Evolutionary conservation across 257 asterid genomes (phyloP).

Genomic region (Voacanga thouarsii): DNA sequence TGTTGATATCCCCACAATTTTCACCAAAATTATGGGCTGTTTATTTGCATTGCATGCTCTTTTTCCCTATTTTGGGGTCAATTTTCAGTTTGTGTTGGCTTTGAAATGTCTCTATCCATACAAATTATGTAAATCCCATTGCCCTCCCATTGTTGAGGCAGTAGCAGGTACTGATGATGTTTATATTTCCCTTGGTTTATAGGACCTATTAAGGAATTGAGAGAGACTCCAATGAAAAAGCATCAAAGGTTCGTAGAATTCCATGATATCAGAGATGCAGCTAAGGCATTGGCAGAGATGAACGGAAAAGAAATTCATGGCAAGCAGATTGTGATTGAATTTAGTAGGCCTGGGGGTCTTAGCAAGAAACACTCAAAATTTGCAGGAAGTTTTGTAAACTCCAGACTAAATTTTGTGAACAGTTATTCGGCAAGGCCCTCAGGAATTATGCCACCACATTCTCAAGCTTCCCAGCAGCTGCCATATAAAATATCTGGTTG

Average conservation of each 20-base stretch:
- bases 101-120: conserved; percentile 5
- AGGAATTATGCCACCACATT: not conserved
- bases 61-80: not conserved
- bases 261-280: conserved; percentile 71
- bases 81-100: not conserved
- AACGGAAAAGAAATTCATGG: conserved; percentile 53
- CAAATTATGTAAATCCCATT: not conserved
- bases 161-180: not conserved
- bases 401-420: not conserved
- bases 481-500: not conserved
- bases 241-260: conserved; percentile 81
- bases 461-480: conserved; percentile 1
- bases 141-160: not conserved
- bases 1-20: not conserved
- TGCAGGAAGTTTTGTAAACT: not conserved
- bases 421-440: conserved; percentile 18
- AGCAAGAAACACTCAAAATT: conserved; percentile 21
- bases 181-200: not conserved
- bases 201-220: conserved; percentile 89
- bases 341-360: conserved; percentile 82
- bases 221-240: conserved; percentile 78
- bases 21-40: not conserved
- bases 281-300: conserved; percentile 57
- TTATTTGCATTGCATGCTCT: not conserved
- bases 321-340: conserved; percentile 44